Percentiles rank a stretch among this genome's conserved stretches.
Evolutionary conservation across 257 asterid species (phyloP).

Genomic region (Lithospermum erythrorhizon): DNA sequence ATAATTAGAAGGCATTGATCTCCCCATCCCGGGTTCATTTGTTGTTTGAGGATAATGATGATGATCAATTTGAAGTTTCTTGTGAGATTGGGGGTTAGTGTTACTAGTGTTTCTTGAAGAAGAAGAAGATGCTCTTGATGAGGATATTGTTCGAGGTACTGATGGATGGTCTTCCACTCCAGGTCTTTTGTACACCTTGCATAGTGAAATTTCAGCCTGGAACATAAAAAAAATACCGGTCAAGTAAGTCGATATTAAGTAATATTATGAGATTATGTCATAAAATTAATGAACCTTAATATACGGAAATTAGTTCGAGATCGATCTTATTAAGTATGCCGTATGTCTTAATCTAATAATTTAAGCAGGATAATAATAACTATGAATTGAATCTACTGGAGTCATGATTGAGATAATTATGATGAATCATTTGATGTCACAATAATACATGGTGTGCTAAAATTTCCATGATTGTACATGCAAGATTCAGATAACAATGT

Average conservation of each 20-base stretch:
- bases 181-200: slow-evolving; percentile 85
- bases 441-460: background rate
- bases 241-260: background rate
- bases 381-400: background rate
- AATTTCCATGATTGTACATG: background rate
- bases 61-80: background rate
- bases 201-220: slow-evolving; percentile 94
- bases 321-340: no score
- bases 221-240: background rate
- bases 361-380: no score
- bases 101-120: slow-evolving; percentile 3
- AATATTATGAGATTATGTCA: slow-evolving; percentile 7
- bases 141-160: slow-evolving; percentile 54
- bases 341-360: no score
- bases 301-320: no score
- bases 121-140: slow-evolving; percentile 20
- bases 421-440: background rate
- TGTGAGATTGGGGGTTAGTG: background rate
- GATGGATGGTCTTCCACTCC: slow-evolving; percentile 89
- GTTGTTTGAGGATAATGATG: background rate
- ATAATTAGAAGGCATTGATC: slow-evolving; percentile 8
- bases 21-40: slow-evolving; percentile 9
- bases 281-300: no score
- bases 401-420: background rate
- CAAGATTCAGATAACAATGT: background rate